These are phyloP conservation scores for Oehlia diaphana DNA, from an alignment of 192 early-diverging fungal species.

Conservation along the genomic window DNA sequence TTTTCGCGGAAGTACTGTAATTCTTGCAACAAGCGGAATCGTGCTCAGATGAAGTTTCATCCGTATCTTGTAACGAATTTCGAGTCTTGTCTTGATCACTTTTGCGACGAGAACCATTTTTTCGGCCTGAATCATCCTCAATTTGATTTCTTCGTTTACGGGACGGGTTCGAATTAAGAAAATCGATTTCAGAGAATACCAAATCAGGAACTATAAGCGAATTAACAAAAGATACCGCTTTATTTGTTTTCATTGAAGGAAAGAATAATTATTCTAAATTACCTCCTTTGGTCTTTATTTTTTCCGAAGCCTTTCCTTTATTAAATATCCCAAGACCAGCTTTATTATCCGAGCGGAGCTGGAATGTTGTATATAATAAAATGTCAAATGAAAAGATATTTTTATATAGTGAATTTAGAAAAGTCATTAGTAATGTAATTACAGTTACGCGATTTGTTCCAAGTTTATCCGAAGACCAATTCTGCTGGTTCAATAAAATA, in stretches of 20 bases:
- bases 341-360: neutral
- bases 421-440: neutral
- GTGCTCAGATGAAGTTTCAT: neutral
- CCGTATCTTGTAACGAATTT: neutral
- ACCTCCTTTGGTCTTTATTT: conserved; percentile 18
- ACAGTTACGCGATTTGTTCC: conserved; percentile 11
- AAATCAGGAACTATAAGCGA: conserved; percentile 8
- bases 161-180: neutral
- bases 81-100: neutral
- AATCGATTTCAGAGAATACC: conserved; percentile 20
- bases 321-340: neutral
- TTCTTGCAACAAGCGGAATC: neutral
- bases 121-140: neutral
- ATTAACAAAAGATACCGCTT: neutral
- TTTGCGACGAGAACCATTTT: neutral
- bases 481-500: neutral
- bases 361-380: neutral
- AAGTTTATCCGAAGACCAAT: conserved; percentile 10
- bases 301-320: conserved; percentile 20
- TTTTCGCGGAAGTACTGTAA: neutral
- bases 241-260: neutral
- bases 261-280: neutral
- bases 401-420: neutral
- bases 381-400: neutral
- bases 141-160: neutral